Evolutionary conservation across 2,329 filamentous ascomycete genomes (phyloP).

Genomic region (Dendrostoma leiphaemia): DNA sequence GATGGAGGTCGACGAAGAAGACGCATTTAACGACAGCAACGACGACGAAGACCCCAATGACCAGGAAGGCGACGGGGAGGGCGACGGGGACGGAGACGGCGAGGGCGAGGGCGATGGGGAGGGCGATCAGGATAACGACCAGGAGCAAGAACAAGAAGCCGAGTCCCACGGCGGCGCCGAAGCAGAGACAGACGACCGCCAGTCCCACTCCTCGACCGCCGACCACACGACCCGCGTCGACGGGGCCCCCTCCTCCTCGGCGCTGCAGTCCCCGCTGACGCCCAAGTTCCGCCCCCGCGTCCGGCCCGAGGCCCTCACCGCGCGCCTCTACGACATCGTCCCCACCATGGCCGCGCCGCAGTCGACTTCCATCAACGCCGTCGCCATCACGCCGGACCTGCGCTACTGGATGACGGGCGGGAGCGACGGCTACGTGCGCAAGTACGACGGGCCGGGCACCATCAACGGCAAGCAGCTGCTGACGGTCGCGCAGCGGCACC

Average conservation of each 20-base stretch:
- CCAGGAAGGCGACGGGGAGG: constrained; percentile 36
- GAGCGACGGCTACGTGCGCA: constrained; percentile 91
- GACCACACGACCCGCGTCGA: constrained; percentile 14
- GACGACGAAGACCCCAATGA: constrained; percentile 32
- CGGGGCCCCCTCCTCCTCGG: constrained; percentile 20
- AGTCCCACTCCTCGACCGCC: too few relatives aligned
- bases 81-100: constrained; percentile 17
- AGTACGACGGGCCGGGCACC: constrained; percentile 93
- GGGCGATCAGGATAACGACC: constrained; percentile 30
- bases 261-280: constrained; percentile 31
- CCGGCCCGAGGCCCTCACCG: constrained; percentile 76
- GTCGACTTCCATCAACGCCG: constrained; percentile 90
- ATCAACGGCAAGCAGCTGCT: constrained; percentile 92
- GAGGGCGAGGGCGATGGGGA: constrained; percentile 40
- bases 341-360: constrained; percentile 96
- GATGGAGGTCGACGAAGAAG: constrained; percentile 33
- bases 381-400: constrained; percentile 90
- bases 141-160: constrained; percentile 30
- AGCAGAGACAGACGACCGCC: constrained; percentile 15
- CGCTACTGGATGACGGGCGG: constrained; percentile 94
- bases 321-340: constrained; percentile 86
- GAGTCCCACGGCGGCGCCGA: constrained; percentile 20
- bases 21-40: constrained; percentile 34
- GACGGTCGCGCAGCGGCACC: constrained; percentile 92
- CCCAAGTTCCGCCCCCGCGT: constrained; percentile 56